Percentiles rank a stretch among this genome's conserved stretches.
phyloP scores from a whole-genome alignment of 2,329 filamentous ascomycete species.

The Rutstroemia sydowiana region DNA sequence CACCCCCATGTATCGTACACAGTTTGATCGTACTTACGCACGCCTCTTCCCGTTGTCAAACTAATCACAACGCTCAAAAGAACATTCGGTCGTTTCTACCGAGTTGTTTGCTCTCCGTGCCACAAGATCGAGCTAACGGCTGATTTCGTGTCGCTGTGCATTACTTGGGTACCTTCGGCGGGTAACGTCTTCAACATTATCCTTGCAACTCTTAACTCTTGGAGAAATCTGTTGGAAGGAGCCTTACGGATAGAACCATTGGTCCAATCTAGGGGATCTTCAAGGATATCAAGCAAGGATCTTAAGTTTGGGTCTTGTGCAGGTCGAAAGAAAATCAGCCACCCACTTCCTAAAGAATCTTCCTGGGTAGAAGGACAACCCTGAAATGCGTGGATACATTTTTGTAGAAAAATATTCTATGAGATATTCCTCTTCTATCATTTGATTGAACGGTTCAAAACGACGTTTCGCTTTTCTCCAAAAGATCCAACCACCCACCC shows the following conservation, averaged over 20 bases:
- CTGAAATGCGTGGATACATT: neutral
- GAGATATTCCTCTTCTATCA: neutral
- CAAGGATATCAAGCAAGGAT: conserved; percentile 6
- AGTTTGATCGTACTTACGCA: conserved; percentile 9
- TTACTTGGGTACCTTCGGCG: conserved; percentile 1
- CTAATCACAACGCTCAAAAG: conserved; percentile 4
- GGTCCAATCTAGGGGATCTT: neutral
- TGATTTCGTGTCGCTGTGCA: conserved; percentile 20
- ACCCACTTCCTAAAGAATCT: conserved; percentile 3
- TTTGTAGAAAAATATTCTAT: neutral
- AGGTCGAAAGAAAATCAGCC: conserved; percentile 1
- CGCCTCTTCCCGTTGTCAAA: conserved; percentile 5
- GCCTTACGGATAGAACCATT: conserved; percentile 3
- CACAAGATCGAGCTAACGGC: conserved; percentile 12
- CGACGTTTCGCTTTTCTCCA: no score
- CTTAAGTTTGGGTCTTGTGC: conserved; percentile 6
- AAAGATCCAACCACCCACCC: no score
- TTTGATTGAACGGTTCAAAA: neutral
- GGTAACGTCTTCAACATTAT: conserved; percentile 1
- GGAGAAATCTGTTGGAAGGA: neutral
- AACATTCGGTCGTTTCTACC: conserved; percentile 14
- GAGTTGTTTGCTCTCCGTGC: conserved; percentile 20
- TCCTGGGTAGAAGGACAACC: neutral
- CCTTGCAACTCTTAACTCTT: conserved; percentile 3
- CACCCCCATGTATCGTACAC: neutral